Evolutionary conservation across 108 stramenopile species (phyloP).

Genomic region (Stephanodiscus triporus): DNA sequence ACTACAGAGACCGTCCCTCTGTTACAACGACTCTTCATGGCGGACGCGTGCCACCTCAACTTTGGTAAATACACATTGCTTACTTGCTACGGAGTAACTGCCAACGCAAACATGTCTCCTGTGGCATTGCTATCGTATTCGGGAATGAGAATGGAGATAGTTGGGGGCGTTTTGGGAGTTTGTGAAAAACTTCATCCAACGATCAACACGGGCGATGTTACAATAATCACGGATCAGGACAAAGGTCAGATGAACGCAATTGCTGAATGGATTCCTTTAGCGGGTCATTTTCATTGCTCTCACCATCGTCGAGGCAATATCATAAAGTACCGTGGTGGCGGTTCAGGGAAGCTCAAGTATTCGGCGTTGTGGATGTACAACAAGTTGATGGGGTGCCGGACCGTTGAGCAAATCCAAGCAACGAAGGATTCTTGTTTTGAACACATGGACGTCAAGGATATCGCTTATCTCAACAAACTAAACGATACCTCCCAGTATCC

Average conservation of each 20-base stretch:
- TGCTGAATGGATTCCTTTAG: too few species aligned
- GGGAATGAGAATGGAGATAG: constrained; percentile 9
- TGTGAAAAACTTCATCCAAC: constrained; percentile 1
- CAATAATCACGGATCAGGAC: constrained; percentile 5
- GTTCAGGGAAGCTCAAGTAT: too few species aligned
- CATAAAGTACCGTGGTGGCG: too few species aligned
- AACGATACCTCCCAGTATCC: too few species aligned
- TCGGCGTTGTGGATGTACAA: too few species aligned
- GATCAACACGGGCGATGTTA: neutral
- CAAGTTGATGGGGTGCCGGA: too few species aligned
- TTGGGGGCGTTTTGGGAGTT: neutral
- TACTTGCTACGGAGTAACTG: neutral
- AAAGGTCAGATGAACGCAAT: neutral
- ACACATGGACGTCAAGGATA: too few species aligned
- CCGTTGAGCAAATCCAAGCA: too few species aligned
- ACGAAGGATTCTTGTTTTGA: too few species aligned
- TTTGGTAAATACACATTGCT: constrained; percentile 10
- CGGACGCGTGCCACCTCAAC: neutral
- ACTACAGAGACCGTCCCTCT: neutral
- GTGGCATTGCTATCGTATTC: neutral
- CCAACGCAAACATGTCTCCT: neutral
- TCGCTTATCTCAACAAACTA: too few species aligned
- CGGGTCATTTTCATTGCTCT: too few species aligned
- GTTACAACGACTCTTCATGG: neutral
- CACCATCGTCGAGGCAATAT: too few species aligned